Percentiles rank a stretch among this genome's conserved stretches.
Evolutionary conservation across 2,329 filamentous ascomycete genomes (phyloP).

Genomic region (Hirsutella rhossiliensis): DNA sequence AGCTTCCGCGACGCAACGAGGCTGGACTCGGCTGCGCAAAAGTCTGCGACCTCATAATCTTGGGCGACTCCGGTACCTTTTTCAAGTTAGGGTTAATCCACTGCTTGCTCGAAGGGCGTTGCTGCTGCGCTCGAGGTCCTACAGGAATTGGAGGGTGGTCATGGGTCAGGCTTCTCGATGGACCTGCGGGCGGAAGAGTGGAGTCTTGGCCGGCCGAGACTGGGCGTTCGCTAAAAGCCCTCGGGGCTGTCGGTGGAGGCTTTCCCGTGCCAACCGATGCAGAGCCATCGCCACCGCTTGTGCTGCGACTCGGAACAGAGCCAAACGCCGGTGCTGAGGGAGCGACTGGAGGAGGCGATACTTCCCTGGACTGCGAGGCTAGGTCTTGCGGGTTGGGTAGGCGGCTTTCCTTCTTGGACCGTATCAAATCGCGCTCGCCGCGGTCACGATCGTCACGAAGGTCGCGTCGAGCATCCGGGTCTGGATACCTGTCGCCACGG

Average conservation of each 20-base stretch:
- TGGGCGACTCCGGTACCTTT: constrained; percentile 40
- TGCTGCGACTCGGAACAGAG: constrained; percentile 36
- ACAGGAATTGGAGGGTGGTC: constrained; percentile 37
- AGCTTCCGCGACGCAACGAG: constrained; percentile 23
- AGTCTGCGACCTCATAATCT: constrained; percentile 35
- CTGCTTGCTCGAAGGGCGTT: constrained; percentile 43
- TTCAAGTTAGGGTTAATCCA: constrained; percentile 46
- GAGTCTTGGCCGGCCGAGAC: constrained; percentile 26
- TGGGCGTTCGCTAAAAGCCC: constrained; percentile 39
- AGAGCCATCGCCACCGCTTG: constrained; percentile 17
- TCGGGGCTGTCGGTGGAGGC: constrained; percentile 39
- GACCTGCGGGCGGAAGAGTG: constrained; percentile 24
- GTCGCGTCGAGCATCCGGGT: constrained; percentile 28
- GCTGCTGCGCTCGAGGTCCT: constrained; percentile 40
- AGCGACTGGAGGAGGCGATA: constrained; percentile 44
- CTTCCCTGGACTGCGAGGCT: constrained; percentile 32
- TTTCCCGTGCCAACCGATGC: constrained; percentile 26
- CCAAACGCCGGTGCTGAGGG: constrained; percentile 48
- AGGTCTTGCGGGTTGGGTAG: constrained; percentile 35
- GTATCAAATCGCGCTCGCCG: constrained; percentile 31
- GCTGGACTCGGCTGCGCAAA: constrained; percentile 30
- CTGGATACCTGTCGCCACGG: constrained; percentile 27
- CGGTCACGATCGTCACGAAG: constrained; percentile 35
- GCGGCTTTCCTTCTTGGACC: constrained; percentile 37
- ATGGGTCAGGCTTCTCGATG: constrained; percentile 26